Evolutionary conservation across 1,139 yeast species (phyloP).

Genomic region (Taphrina pruni): DNA sequence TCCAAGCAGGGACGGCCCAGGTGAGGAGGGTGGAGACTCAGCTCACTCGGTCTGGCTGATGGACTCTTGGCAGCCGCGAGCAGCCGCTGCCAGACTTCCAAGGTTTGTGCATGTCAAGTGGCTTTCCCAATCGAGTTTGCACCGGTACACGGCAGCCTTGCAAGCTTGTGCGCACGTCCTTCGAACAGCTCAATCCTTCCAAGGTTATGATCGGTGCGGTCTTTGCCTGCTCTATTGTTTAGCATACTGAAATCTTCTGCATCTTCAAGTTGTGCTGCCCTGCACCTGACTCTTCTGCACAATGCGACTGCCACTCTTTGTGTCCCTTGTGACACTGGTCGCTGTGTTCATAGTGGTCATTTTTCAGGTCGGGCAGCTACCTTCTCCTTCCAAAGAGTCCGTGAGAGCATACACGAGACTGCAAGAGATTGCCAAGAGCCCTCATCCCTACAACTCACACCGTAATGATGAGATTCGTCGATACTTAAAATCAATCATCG

Average conservation of each 20-base stretch:
- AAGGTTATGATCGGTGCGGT: no score
- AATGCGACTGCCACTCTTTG: constrained; percentile 33
- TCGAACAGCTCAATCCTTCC: no score
- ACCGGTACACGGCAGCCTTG: no score
- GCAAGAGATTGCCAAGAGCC: constrained; percentile 59
- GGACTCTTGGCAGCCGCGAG: constrained; percentile 2
- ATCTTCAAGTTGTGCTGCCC: no score
- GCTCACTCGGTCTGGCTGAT: neutral
- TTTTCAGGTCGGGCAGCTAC: constrained; percentile 24
- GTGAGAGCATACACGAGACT: constrained; percentile 30
- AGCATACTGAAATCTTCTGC: no score
- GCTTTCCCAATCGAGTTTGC: neutral
- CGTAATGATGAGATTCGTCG: constrained; percentile 79
- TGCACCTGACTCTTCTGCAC: neutral
- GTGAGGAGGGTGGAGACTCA: neutral
- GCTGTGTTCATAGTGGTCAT: constrained; percentile 35
- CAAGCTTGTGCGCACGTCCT: no score
- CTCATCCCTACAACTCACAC: constrained; percentile 79
- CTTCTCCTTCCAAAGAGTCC: constrained; percentile 26
- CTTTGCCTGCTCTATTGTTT: no score
- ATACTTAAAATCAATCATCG: constrained; percentile 56
- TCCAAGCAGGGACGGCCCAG: neutral
- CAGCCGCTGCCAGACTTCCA: no score
- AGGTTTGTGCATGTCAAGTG: neutral
- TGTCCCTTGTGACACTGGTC: constrained; percentile 29